Percentiles rank a stretch among this genome's conserved stretches.
Evolutionary conservation across 2,329 filamentous ascomycete genomes (phyloP).

Genomic region (Simplicillium sp.): DNA sequence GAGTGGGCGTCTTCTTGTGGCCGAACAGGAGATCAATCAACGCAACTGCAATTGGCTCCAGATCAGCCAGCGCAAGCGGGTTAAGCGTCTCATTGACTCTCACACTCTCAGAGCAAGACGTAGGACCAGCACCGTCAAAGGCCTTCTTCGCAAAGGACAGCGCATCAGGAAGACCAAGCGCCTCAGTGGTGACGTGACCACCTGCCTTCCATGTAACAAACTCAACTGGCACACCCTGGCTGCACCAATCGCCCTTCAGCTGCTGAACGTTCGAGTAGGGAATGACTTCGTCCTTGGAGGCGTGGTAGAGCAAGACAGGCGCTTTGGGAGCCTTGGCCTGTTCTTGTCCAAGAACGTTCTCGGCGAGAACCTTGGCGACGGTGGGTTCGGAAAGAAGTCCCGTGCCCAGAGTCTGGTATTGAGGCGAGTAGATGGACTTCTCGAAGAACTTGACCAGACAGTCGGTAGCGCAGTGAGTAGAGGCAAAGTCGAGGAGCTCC

Average conservation of each 20-base stretch:
- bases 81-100: background rate
- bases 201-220: background rate
- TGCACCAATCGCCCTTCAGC: background rate
- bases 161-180: background rate
- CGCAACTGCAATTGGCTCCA: background rate
- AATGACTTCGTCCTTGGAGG: background rate
- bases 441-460: background rate
- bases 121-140: background rate
- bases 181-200: conserved; percentile 1
- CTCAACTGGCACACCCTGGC: background rate
- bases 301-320: conserved; percentile 1
- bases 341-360: background rate
- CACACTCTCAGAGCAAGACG: background rate
- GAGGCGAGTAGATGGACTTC: background rate
- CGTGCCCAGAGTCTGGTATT: background rate
- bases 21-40: background rate
- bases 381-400: background rate
- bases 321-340: background rate
- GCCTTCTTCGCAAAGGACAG: background rate
- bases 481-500: background rate
- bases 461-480: background rate
- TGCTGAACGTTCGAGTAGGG: background rate
- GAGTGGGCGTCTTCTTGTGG: background rate
- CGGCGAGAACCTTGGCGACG: background rate
- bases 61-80: background rate